A percentile compares a stretch with the other conserved stretches of the same genome.
Conservation (phyloP, 345 rosid genomes). For the Eucalyptus urophylla region DNA sequence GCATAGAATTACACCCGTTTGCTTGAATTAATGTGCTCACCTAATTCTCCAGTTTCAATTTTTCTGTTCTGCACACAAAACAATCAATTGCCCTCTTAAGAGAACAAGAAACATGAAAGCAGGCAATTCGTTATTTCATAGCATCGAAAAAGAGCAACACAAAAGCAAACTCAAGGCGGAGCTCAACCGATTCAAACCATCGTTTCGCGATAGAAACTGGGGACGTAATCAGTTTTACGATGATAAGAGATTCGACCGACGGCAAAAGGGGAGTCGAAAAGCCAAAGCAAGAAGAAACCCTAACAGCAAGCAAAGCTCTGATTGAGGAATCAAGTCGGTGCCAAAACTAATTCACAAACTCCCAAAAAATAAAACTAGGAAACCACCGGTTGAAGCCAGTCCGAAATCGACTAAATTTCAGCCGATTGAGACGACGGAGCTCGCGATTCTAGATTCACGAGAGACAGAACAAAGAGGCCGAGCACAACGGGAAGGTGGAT, state of each 20-base stretch:
- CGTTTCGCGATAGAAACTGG: neutral
- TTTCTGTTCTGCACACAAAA: too few species aligned
- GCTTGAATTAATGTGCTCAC: too few species aligned
- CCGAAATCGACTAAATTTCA: neutral
- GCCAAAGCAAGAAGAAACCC: neutral
- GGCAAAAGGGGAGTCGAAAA: neutral
- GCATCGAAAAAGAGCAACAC: neutral
- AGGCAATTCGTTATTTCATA: too few species aligned
- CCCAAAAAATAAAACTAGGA: neutral
- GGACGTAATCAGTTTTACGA: too few species aligned
- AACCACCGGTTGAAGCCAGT: neutral
- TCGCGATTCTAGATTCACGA: neutral
- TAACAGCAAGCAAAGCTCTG: neutral
- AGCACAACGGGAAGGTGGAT: neutral
- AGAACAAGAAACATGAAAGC: too few species aligned
- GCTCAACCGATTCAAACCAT: neutral
- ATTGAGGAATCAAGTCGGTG: neutral
- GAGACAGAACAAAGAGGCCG: neutral
- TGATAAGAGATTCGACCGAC: neutral
- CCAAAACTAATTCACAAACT: neutral
- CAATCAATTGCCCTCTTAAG: too few species aligned
- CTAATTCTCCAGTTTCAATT: too few species aligned
- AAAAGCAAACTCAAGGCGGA: neutral
- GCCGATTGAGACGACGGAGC: neutral
- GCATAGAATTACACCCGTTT: too few species aligned